Percentiles rank a stretch among this genome's conserved stretches.
phyloP scores from a whole-genome alignment of 345 rosid species.

The Arabis alpina region DNA sequence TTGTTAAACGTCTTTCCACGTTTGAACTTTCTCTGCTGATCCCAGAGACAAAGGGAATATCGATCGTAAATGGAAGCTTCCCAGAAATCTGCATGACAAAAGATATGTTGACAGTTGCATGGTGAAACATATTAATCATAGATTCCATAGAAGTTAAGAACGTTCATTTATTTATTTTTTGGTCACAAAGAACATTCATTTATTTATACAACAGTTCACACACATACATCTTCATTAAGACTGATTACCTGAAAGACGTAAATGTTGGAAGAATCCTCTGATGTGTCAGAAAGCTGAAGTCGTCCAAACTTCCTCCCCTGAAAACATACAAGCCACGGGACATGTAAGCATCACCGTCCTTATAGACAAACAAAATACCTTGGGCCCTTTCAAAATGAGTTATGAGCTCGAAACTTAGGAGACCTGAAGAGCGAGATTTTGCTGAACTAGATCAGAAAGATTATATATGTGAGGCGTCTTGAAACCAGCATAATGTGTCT shows the following conservation, averaged over 20 bases:
- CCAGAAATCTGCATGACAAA: constrained; percentile 68
- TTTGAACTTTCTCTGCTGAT: constrained; percentile 50
- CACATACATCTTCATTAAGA: constrained; percentile 18
- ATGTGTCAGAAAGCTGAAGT: constrained; percentile 74
- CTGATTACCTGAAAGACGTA: constrained; percentile 79
- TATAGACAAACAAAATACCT: constrained; percentile 8
- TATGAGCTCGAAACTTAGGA: constrained; percentile 31
- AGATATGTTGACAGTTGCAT: constrained; percentile 25
- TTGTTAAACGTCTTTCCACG: constrained; percentile 67
- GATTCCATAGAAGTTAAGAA: constrained; percentile 12
- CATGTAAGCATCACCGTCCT: constrained; percentile 22
- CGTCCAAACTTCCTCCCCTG: constrained; percentile 66
- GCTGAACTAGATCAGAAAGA: constrained; percentile 86
- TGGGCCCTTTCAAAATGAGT: constrained; percentile 17
- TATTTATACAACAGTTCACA: background rate
- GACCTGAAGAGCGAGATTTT: constrained; percentile 78
- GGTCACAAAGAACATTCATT: background rate
- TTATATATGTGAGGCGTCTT: constrained; percentile 91
- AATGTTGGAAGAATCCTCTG: constrained; percentile 68
- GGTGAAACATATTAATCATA: constrained; percentile 14
- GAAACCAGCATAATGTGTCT: constrained; percentile 86
- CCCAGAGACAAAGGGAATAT: constrained; percentile 82
- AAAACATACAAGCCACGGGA: constrained; percentile 33
- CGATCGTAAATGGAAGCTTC: constrained; percentile 68
- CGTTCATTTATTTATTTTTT: background rate